phyloP scores from a whole-genome alignment of 169 alveolate genomes.

The Gregarina niphandrodes region DNA sequence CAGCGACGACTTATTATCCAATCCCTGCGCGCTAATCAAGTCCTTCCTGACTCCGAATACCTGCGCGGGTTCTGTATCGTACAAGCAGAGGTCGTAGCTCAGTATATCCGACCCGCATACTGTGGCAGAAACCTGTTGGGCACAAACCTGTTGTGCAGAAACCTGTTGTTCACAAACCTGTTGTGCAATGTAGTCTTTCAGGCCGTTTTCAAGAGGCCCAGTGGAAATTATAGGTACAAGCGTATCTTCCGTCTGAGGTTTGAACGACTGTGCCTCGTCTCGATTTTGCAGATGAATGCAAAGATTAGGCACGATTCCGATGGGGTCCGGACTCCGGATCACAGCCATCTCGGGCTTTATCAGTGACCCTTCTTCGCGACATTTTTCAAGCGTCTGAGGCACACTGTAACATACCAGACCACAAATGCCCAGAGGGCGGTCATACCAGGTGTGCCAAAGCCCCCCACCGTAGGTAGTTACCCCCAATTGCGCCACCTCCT shows the following conservation, averaged over 20 bases:
- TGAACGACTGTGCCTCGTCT: slow-evolving; percentile 49
- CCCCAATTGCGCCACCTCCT: slow-evolving; percentile 55
- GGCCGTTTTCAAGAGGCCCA: too few species aligned
- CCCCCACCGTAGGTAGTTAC: slow-evolving; percentile 84
- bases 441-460: slow-evolving; percentile 88
- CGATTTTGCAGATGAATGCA: slow-evolving; percentile 64
- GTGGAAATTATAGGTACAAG: too few species aligned
- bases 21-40: slow-evolving; percentile 63
- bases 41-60: slow-evolving; percentile 64
- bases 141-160: too few species aligned
- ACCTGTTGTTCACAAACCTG: too few species aligned
- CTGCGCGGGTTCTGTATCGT: slow-evolving; percentile 38
- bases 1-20: slow-evolving; percentile 67
- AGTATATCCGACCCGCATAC: too few species aligned
- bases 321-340: slow-evolving; percentile 50
- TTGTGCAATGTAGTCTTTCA: too few species aligned
- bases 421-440: slow-evolving; percentile 72
- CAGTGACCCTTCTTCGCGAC: too few species aligned
- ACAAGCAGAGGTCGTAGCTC: too few species aligned
- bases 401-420: slow-evolving; percentile 37
- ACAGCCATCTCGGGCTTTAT: slow-evolving; percentile 14
- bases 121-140: too few species aligned
- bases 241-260: slow-evolving; percentile 14
- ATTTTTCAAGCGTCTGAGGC: neutral
- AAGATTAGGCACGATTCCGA: slow-evolving; percentile 60